Evolutionary conservation across 1,139 yeast genomes (phyloP), one percentile per base, ranked within the genome.

Genomic region (Torulaspora globosa): DNA sequence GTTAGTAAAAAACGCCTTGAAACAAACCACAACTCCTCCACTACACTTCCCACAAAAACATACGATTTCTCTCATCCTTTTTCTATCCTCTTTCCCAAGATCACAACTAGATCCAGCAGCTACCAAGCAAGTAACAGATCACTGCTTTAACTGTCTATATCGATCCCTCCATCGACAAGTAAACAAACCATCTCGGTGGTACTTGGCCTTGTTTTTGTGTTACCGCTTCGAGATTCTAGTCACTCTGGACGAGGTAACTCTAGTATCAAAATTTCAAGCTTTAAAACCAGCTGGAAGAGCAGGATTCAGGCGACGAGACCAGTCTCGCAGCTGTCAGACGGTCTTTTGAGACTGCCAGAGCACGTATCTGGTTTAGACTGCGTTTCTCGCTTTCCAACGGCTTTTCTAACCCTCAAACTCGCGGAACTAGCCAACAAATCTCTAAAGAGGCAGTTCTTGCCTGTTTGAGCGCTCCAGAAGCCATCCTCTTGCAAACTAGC

Each of bases 51-150:
- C 23, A 36, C 24, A 9, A 12, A 43, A 47, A 73, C 80, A 52
- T 74, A 76, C 80, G 65, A 78, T 78, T 70, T 78, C 82, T 75
- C 82, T 78, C 82, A 78, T 78, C 42, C 48, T 35, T n/a, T 18
- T 15, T 15, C 29, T 24, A 29, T 21, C 18, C 26, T 29, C 21
- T 24, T 24, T 32, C 28, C 32, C 34, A 37, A 6, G n/a, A 19
- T 8, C 23, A 21, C 23, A 31, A 31, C 34, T 16, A 16, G 23
- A 8, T 31, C 12, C 34, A 31, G 23, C 34, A 15, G 12, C 34
- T n/a, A 31, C 12, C 21, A 8, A 31, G 12, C 21, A 31, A 31
- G 10, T 23, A 31, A 31, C 23, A 31, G 34, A 31, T 16, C 33
- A 30, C 18, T 15, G 34, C 34, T 18, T 31, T 16, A 31, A 31